These are phyloP conservation scores for Calonectria leucothoes DNA, from an alignment of 2,329 filamentous ascomycete genomes.

Conservation along the genomic window DNA sequence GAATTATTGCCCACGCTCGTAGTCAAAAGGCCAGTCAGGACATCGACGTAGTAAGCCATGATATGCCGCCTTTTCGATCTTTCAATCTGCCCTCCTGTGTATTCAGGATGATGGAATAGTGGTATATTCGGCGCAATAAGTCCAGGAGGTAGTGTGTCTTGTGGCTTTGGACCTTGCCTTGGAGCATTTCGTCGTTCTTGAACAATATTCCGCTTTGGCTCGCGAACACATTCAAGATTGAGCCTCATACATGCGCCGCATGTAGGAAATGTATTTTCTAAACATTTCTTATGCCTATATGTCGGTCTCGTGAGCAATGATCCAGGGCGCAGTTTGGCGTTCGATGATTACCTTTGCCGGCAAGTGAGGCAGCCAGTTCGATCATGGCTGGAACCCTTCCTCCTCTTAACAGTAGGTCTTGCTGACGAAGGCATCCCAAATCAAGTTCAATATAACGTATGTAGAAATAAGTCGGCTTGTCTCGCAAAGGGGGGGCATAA, in stretches of 20 bases:
- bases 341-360: conserved; percentile 1
- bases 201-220: background rate
- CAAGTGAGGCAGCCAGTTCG: conserved; percentile 16
- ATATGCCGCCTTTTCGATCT: background rate
- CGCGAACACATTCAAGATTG: conserved; percentile 13
- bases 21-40: background rate
- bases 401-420: background rate
- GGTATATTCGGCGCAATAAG: background rate
- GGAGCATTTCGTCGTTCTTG: background rate
- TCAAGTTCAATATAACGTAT: background rate
- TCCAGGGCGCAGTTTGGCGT: too few relatives aligned
- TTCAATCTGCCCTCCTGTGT: background rate
- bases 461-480: background rate
- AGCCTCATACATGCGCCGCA: conserved; percentile 14
- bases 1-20: conserved; percentile 2
- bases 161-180: background rate
- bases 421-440: background rate
- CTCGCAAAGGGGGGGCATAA: background rate
- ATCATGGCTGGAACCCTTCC: conserved; percentile 16
- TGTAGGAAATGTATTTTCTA: conserved; percentile 10
- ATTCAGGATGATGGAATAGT: background rate
- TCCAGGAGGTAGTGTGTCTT: background rate
- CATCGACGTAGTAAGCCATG: conserved; percentile 10
- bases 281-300: conserved; percentile 12
- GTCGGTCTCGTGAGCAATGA: background rate